Conservation (phyloP, 129 eudicot genomes). For the Flaveria ramosissima region DNA sequence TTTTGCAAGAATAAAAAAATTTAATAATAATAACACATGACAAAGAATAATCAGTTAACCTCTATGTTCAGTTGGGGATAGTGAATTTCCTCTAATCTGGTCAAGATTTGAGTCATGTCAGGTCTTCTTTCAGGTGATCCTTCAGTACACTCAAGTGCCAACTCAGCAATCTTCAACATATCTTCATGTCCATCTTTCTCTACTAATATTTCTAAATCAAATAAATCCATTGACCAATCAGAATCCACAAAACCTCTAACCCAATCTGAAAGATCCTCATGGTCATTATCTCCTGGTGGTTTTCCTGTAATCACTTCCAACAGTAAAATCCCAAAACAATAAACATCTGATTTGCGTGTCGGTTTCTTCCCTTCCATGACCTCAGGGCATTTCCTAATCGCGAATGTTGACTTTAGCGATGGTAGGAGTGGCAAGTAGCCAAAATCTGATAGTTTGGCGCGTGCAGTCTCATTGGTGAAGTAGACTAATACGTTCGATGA, state of each 20-base stretch:
- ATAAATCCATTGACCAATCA: constrained; percentile 75
- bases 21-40: neutral
- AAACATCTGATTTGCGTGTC: constrained; percentile 59
- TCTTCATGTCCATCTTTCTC: constrained; percentile 68
- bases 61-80: constrained; percentile 17
- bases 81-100: constrained; percentile 49
- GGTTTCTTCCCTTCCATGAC: constrained; percentile 41
- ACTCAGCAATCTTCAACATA: constrained; percentile 68
- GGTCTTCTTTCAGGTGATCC: constrained; percentile 58
- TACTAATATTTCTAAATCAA: constrained; percentile 70
- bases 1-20: no score
- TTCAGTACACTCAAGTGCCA: constrained; percentile 69
- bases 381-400: constrained; percentile 56
- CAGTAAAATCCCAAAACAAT: constrained; percentile 64
- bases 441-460: constrained; percentile 60
- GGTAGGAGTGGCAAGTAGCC: constrained; percentile 59
- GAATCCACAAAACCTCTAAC: constrained; percentile 44
- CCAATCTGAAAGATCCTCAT: constrained; percentile 60
- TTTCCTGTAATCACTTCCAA: constrained; percentile 68
- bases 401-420: constrained; percentile 39
- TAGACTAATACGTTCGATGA: constrained; percentile 60
- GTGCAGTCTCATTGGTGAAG: constrained; percentile 25
- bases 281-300: constrained; percentile 38
- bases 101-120: constrained; percentile 48
- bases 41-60: constrained; percentile 7